Base-by-base conservation (phyloP, 306 rosid species). In the Leucaena leucocephala region DNA sequence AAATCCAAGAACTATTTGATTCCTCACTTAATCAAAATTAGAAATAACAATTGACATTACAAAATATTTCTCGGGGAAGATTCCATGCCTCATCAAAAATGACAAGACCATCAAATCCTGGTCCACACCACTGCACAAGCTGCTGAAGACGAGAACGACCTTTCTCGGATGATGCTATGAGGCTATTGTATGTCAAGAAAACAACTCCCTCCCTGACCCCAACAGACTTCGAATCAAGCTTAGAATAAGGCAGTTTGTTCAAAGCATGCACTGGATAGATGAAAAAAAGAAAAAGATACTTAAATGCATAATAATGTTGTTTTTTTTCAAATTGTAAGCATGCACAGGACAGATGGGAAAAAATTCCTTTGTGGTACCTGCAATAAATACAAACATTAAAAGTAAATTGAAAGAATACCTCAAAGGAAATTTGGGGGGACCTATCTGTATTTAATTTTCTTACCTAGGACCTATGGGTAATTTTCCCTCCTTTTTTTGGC, bases 211-310 rank as follows among this genome's bases (percentile, higher is more conserved):
- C 98, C 89, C 58, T 90, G 80, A 95, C 40, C 82, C 97, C 96
- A 80, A 93, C 90, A 73, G 97, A 85, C 93, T 91, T 95, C 6
- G 99, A 95, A 88, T 95, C 99, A 86, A 95, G 98, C 94, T 95
- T 95, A 80, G 98, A 90, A 88, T 95, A 95, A 67, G 99, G 99
- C 71, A 88, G 96, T 87, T 95, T 95, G 93, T 95, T 95, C 93
- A 95, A 93, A 79, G 99, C 91, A 84, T 93, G 98, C 83, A 95
- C 99, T 95, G 98, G 85, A 86, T 75, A 77, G 68, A 54, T 77
- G 66, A 45, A 27, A 27, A 72, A 62, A 72, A 63, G 61, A 71
- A 61, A 17, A 7, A 57, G 36, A 80, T 55, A 39, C 74, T 74
- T 76, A 72, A 83, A 82, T 63, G 64, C 71, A 75, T 52, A 35